Base-by-base conservation (phyloP, 805 yeast species). In the Wickerhamiella kurtzmanii region DNA sequence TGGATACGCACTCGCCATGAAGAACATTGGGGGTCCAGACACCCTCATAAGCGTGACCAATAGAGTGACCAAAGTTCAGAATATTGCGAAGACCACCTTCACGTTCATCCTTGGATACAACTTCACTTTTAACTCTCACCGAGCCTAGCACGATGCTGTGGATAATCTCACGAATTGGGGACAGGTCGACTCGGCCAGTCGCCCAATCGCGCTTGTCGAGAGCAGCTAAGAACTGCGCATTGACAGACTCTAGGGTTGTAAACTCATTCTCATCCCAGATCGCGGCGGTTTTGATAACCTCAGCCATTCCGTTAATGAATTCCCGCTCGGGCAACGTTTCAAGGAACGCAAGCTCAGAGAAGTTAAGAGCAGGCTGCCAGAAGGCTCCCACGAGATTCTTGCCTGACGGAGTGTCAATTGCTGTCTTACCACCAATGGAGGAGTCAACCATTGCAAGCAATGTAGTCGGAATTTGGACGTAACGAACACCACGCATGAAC, bases 31-130 rank as follows among this genome's bases (percentile, higher is more conserved):
- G 98, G 3, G 97, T 88, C 52, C 92, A 71, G 35, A 92, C 79
- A n/a, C 98, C 97, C 69, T 92, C 98, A 54, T 82, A 87, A 18
- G 98, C 98, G 64, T 92, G 98, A 41, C 98, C 98, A 57, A 92
- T 88, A 22, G 96, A 77, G 64, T 92, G 98, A 35, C 98, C 98
- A 61, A 89, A 92, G 66, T 92, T 92, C 50, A 92, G 72, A 53
- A 92, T 67, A 64, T 92, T 92, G 66, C 98, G 76, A 54, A 92
- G 73, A 2, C 95, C 92, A 43, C 95, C 86, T 65, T 92, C 98
- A 59, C 94, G 81, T 65, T 92, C 98, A 66, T 92, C 98, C 16
- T 79, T 72, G 2, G 95, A 76, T 15, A 92, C 98, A 43, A 92
- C 98, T 53, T 79, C 83, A 3, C 97, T 96, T 66, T 92, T 92